Evolutionary conservation across 768 basidiomycete species (phyloP).

Genomic region (Neoboletus brunneissimus): DNA sequence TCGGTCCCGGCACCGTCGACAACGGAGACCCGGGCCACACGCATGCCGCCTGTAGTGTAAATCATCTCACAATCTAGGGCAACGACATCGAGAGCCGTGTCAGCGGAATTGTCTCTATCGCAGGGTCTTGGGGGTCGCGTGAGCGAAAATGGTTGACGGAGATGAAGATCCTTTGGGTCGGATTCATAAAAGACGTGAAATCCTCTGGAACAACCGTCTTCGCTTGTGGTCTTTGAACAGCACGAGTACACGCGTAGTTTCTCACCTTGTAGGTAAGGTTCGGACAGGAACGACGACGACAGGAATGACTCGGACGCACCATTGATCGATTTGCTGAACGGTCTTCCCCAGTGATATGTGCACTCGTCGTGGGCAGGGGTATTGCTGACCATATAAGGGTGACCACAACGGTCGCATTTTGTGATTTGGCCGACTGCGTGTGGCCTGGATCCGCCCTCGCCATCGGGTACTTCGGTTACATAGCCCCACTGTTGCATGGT

Average conservation of each 20-base stretch:
- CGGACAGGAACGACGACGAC: neutral
- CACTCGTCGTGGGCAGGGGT: constrained; percentile 62
- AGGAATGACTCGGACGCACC: constrained; percentile 43
- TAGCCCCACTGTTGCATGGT: constrained; percentile 70
- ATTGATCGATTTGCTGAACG: constrained; percentile 56
- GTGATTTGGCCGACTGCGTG: constrained; percentile 57
- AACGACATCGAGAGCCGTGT: constrained; percentile 65
- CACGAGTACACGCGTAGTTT: constrained; percentile 72
- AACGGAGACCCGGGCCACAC: constrained; percentile 86
- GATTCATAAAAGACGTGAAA: constrained; percentile 91
- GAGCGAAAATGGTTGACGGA: constrained; percentile 69
- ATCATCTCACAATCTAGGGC: constrained; percentile 98
- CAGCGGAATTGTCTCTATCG: constrained; percentile 11
- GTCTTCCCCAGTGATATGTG: constrained; percentile 79
- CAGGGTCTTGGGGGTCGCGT: constrained; percentile 26
- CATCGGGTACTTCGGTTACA: constrained; percentile 62
- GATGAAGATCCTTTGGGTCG: constrained; percentile 60
- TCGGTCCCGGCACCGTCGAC: constrained; percentile 72
- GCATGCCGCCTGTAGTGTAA: constrained; percentile 90
- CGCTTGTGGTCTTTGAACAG: constrained; percentile 60
- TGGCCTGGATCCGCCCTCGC: constrained; percentile 61
- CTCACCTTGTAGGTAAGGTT: constrained; percentile 48
- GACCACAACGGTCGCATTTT: constrained; percentile 79
- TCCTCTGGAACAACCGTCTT: constrained; percentile 71
- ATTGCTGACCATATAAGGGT: constrained; percentile 65